phyloP scores from a whole-genome alignment of 2,329 filamentous ascomycete species.

The Dactylonectria estremocensis region DNA sequence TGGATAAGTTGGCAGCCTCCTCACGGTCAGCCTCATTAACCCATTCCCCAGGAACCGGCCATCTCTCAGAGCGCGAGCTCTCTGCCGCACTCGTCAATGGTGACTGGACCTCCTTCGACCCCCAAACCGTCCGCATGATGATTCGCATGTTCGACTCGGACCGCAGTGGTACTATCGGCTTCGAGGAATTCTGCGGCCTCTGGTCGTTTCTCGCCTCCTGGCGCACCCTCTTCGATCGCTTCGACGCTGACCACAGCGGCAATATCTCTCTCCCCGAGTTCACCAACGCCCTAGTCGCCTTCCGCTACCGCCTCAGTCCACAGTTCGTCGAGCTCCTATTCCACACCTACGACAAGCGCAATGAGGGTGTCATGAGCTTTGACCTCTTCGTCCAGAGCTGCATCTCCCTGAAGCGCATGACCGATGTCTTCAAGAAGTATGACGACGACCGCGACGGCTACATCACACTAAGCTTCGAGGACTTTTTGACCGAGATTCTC shows the following conservation, averaged over 20 bases:
- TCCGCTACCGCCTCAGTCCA: conserved; percentile 91
- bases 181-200: conserved; percentile 95
- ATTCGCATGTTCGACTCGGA: conserved; percentile 99
- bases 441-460: conserved; percentile 97
- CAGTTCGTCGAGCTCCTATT: conserved; percentile 90
- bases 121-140: conserved; percentile 98
- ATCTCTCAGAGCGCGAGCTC: conserved; percentile 89
- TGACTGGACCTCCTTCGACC: conserved; percentile 94
- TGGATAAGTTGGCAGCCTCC: conserved; percentile 8
- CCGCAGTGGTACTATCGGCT: conserved; percentile 89
- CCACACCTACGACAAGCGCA: conserved; percentile 86
- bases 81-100: conserved; percentile 94
- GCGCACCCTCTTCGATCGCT: conserved; percentile 94
- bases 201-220: conserved; percentile 97
- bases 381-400: conserved; percentile 98
- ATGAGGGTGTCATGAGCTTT: conserved; percentile 84
- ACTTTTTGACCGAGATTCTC: conserved; percentile 80
- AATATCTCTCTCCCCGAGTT: conserved; percentile 92
- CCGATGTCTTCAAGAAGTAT: conserved; percentile 99
- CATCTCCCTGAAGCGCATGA: conserved; percentile 98
- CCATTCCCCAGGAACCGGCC: conserved; percentile 74
- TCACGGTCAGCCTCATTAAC: conserved; percentile 16
- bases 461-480: conserved; percentile 86
- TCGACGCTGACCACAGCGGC: conserved; percentile 89
- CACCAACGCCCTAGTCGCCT: conserved; percentile 89